Evolutionary conservation across 208 protist species (phyloP).

Genomic region (Wallacemonas sp.): DNA sequence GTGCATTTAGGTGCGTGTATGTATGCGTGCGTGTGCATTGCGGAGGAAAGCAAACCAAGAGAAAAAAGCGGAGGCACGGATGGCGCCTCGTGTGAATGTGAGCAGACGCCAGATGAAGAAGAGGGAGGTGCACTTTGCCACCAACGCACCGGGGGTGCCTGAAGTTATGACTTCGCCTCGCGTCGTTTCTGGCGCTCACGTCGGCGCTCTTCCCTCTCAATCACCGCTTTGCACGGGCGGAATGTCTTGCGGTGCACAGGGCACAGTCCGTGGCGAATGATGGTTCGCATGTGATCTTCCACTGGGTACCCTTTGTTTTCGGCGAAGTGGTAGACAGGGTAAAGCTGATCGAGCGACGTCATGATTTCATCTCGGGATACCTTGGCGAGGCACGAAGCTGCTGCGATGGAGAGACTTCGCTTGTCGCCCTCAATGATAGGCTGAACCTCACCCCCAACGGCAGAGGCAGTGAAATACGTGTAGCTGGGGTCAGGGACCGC

Average conservation of each 20-base stretch:
- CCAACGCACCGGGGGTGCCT: neutral
- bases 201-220: conserved; percentile 44
- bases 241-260: conserved; percentile 84
- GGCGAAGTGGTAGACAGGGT: conserved; percentile 77
- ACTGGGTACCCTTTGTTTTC: conserved; percentile 89
- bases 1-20: too few relatives aligned
- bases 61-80: conserved; percentile 6
- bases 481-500: conserved; percentile 66
- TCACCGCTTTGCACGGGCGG: conserved; percentile 50
- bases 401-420: conserved; percentile 82
- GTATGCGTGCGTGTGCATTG: neutral
- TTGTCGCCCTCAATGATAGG: conserved; percentile 88
- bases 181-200: conserved; percentile 11
- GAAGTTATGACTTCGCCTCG: neutral
- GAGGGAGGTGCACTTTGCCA: too few relatives aligned
- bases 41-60: conserved; percentile 13
- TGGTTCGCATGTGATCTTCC: conserved; percentile 81
- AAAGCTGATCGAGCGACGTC: conserved; percentile 70
- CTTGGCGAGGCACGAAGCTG: conserved; percentile 89
- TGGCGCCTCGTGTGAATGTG: too few relatives aligned
- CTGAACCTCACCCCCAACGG: conserved; percentile 68
- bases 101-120: too few relatives aligned
- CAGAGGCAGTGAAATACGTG: conserved; percentile 55
- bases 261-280: conserved; percentile 62
- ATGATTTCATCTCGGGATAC: conserved; percentile 87